Evolutionary conservation across 345 rosid species (phyloP).

Genomic region (Streptanthus diversifolius): DNA sequence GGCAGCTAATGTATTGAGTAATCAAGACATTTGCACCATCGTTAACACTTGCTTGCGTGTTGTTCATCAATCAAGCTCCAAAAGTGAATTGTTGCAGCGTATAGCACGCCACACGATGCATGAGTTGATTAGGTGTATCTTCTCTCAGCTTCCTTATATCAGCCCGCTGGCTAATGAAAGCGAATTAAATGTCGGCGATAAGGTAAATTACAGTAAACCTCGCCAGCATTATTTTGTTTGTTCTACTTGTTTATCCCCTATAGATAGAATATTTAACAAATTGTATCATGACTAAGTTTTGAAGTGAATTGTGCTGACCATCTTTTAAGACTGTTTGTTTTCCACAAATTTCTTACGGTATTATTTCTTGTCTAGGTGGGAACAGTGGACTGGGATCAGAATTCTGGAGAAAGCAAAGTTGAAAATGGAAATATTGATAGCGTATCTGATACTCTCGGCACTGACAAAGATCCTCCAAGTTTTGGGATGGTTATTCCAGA

Average conservation of each 20-base stretch:
- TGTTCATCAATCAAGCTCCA: conserved; percentile 69
- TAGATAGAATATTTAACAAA: conserved; percentile 8
- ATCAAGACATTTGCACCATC: conserved; percentile 65
- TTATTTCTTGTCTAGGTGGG: conserved; percentile 41
- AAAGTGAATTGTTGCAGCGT: conserved; percentile 70
- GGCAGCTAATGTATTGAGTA: conserved; percentile 57
- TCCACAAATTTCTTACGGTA: conserved; percentile 17
- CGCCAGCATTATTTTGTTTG: neutral
- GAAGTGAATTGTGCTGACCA: conserved; percentile 3
- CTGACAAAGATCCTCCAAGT: conserved; percentile 29
- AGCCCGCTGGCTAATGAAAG: conserved; percentile 27
- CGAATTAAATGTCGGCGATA: conserved; percentile 21
- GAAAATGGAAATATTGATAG: conserved; percentile 44
- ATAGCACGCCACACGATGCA: conserved; percentile 76
- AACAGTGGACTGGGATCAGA: conserved; percentile 36
- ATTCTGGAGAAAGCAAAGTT: conserved; percentile 36
- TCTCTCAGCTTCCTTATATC: conserved; percentile 56
- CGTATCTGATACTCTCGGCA: conserved; percentile 37
- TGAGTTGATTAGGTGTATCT: conserved; percentile 68
- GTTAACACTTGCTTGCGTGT: conserved; percentile 69
- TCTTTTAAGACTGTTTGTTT: neutral
- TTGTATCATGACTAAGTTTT: conserved; percentile 3
- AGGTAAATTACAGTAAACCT: conserved; percentile 34
- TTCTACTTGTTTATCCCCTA: neutral
- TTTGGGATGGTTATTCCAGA: conserved; percentile 26